These are phyloP conservation scores for Podila horticola DNA, from an alignment of 192 early-diverging fungal species.

Conservation along the genomic window DNA sequence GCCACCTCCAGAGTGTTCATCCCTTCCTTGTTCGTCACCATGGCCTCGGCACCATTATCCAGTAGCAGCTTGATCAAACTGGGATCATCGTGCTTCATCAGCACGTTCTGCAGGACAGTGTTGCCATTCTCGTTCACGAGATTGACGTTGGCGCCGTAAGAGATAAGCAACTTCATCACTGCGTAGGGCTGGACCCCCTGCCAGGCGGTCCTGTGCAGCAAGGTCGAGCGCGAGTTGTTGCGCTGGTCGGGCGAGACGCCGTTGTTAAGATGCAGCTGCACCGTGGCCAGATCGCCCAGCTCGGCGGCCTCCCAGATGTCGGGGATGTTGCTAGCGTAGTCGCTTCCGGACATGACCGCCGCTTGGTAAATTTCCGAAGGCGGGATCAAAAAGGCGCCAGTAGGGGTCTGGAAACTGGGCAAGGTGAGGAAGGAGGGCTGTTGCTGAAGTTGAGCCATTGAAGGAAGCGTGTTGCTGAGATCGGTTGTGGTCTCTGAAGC, in stretches of 20 bases:
- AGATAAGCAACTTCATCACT: slow-evolving; percentile 42
- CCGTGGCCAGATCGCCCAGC: slow-evolving; percentile 22
- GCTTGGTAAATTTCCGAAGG: slow-evolving; percentile 2
- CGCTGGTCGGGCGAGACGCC: slow-evolving; percentile 41
- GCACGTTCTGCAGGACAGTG: slow-evolving; percentile 38
- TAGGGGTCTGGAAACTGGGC: slow-evolving; percentile 11
- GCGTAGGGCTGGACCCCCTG: slow-evolving; percentile 21
- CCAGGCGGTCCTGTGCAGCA: slow-evolving; percentile 39
- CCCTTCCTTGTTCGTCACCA: slow-evolving; percentile 34
- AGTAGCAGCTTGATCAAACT: slow-evolving; percentile 29
- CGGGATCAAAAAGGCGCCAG: slow-evolving; percentile 10
- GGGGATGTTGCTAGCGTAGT: not conserved
- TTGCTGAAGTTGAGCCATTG: slow-evolving; percentile 4
- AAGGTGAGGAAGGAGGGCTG: slow-evolving; percentile 15
- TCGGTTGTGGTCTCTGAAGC: slow-evolving; percentile 15
- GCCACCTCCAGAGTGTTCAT: slow-evolving; percentile 44
- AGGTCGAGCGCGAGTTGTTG: slow-evolving; percentile 30
- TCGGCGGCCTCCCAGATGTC: slow-evolving; percentile 46
- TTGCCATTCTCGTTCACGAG: slow-evolving; percentile 45
- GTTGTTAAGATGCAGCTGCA: slow-evolving; percentile 31
- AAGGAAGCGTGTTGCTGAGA: not conserved
- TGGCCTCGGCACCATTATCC: slow-evolving; percentile 39
- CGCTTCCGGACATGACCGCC: not conserved
- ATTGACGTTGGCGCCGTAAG: slow-evolving; percentile 43
- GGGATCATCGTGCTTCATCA: slow-evolving; percentile 53